Percentiles rank a stretch among this genome's conserved stretches.
Conservation (phyloP, 2,329 filamentous ascomycete species). For the Zymoseptoria tritici region DNA sequence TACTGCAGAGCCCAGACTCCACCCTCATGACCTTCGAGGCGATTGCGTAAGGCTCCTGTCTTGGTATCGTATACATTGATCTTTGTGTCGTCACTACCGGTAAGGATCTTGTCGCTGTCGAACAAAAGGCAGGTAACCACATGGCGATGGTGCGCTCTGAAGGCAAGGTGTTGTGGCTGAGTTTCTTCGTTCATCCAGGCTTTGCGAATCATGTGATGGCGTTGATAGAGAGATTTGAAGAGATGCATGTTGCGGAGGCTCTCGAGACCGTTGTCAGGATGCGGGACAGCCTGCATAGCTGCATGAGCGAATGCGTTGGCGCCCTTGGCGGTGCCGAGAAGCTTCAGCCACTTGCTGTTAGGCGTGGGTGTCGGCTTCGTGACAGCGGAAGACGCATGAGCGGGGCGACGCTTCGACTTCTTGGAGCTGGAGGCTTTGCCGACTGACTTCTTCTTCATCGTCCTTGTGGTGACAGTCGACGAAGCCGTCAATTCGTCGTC, state of each 20-base stretch:
- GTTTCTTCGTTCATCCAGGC: slow-evolving; percentile 82
- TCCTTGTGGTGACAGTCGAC: slow-evolving; percentile 16
- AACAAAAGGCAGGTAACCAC: slow-evolving; percentile 98
- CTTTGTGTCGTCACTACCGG: slow-evolving; percentile 92
- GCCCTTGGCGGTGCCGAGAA: slow-evolving; percentile 58
- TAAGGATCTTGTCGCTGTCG: slow-evolving; percentile 95
- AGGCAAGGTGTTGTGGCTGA: slow-evolving; percentile 85
- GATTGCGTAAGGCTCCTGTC: slow-evolving; percentile 75
- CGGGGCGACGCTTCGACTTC: slow-evolving; percentile 43
- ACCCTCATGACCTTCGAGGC: slow-evolving; percentile 87
- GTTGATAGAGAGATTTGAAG: slow-evolving; percentile 92
- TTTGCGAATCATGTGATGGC: slow-evolving; percentile 81
- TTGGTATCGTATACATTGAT: slow-evolving; percentile 98
- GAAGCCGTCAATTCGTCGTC: slow-evolving; percentile 28
- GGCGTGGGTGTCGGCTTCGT: slow-evolving; percentile 40
- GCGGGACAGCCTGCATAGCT: slow-evolving; percentile 73
- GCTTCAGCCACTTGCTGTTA: slow-evolving; percentile 36
- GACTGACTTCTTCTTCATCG: slow-evolving; percentile 18
- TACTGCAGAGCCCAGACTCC: slow-evolving; percentile 98
- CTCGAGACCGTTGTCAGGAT: slow-evolving; percentile 70
- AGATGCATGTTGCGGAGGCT: slow-evolving; percentile 79
- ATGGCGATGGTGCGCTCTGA: slow-evolving; percentile 90
- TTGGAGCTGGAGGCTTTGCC: slow-evolving; percentile 33
- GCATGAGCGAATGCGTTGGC: slow-evolving; percentile 80
- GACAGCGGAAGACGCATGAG: slow-evolving; percentile 18